phyloP scores from a whole-genome alignment of 2,329 filamentous ascomycete genomes.

The Xylariaceae sp. region DNA sequence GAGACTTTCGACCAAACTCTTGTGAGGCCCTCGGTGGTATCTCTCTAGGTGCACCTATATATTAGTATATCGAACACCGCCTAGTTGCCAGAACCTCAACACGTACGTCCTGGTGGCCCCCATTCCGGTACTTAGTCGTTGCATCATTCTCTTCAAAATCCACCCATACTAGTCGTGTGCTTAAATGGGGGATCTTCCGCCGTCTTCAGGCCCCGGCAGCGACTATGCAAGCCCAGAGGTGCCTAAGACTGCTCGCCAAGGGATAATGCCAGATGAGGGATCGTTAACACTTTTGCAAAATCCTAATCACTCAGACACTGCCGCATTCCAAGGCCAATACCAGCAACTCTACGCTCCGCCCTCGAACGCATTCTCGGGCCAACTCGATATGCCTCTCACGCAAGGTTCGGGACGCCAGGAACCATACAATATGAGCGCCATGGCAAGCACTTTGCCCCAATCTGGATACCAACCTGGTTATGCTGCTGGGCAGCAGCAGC shows the following conservation, averaged over 20 bases:
- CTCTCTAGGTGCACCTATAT: slow-evolving; percentile 5
- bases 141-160: slow-evolving; percentile 6
- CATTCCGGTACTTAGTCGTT: slow-evolving; percentile 6
- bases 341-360: slow-evolving; percentile 42
- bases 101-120: slow-evolving; percentile 5
- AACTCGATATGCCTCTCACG: slow-evolving; percentile 49
- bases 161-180: background rate
- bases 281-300: slow-evolving; percentile 30
- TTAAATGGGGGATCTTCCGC: slow-evolving; percentile 45
- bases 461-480: slow-evolving; percentile 47
- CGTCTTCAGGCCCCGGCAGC: slow-evolving; percentile 37
- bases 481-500: slow-evolving; percentile 43
- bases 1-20: slow-evolving; percentile 3
- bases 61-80: slow-evolving; percentile 6
- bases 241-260: slow-evolving; percentile 28
- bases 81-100: slow-evolving; percentile 8
- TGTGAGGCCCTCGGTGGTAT: no score
- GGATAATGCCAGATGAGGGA: slow-evolving; percentile 31
- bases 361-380: slow-evolving; percentile 49
- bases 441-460: slow-evolving; percentile 53
- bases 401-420: slow-evolving; percentile 41
- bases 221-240: slow-evolving; percentile 38
- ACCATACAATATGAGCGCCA: slow-evolving; percentile 54
- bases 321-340: slow-evolving; percentile 39
- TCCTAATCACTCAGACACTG: slow-evolving; percentile 30